A percentile compares a stretch with the other conserved stretches of the same genome.
Evolutionary conservation across 169 alveolate species (phyloP).

Genomic region (Prorocentrum cordatum): DNA sequence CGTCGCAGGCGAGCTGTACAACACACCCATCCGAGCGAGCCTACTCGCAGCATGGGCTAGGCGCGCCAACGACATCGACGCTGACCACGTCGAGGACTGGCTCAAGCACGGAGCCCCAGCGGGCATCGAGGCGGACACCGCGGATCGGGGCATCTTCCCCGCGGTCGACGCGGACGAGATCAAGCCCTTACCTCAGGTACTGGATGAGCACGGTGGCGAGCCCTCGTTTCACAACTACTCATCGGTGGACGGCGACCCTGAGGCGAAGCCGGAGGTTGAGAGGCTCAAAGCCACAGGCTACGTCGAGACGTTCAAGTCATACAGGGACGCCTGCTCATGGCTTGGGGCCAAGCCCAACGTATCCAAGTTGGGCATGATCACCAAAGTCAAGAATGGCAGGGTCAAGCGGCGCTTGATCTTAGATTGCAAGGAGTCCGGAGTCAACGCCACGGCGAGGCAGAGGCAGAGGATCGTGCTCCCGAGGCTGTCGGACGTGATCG

Average conservation of each 20-base stretch:
- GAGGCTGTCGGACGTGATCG: not conserved
- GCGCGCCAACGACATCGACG: not conserved
- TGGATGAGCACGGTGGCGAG: not conserved
- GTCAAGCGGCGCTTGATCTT: conserved; percentile 3
- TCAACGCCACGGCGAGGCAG: not conserved
- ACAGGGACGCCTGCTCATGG: not conserved
- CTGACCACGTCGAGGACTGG: not conserved
- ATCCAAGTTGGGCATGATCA: conserved; percentile 18
- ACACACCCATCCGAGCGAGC: too few relatives aligned
- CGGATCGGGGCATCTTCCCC: not conserved
- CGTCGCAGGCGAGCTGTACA: too few relatives aligned
- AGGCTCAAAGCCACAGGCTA: not conserved
- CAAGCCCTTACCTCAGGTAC: not conserved
- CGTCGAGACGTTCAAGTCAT: not conserved
- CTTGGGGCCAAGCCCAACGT: not conserved
- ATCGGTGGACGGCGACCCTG: not conserved
- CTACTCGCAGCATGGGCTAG: not conserved
- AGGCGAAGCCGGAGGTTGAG: not conserved
- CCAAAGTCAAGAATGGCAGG: conserved; percentile 27
- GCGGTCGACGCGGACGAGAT: not conserved
- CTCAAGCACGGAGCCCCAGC: not conserved
- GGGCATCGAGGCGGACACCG: not conserved
- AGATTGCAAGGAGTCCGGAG: not conserved
- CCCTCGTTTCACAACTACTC: not conserved
- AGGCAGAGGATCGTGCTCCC: not conserved